These are phyloP conservation scores for Syzygium grande DNA, from an alignment of 345 rosid species.

Conservation along the genomic window DNA sequence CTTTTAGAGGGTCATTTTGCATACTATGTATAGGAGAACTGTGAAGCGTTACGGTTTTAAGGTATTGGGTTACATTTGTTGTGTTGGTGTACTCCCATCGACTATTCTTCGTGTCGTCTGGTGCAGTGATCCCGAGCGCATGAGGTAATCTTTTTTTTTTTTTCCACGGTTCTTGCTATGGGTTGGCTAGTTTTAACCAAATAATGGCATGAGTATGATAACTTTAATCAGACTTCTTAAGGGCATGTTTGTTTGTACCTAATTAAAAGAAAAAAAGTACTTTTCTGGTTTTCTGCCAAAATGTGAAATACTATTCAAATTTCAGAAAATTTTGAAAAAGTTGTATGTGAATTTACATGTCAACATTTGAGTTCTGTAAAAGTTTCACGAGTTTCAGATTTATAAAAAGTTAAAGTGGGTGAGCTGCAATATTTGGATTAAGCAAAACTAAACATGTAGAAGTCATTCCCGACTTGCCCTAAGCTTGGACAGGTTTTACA, in stretches of 20 bases:
- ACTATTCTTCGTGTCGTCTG: not conserved
- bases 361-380: not conserved
- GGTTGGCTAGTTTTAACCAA: not conserved
- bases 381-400: not conserved
- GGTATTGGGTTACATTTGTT: fast-evolving
- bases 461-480: fast-evolving
- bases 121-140: not conserved
- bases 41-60: not conserved
- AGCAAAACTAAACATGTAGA: not conserved
- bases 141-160: not conserved
- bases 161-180: not conserved
- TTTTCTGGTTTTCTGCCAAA: not conserved
- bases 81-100: fast-evolving
- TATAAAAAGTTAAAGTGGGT: not conserved
- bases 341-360: not conserved
- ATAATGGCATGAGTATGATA: not conserved
- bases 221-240: not conserved
- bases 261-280: not conserved
- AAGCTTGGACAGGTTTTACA: not conserved
- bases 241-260: not conserved
- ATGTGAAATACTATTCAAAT: not conserved
- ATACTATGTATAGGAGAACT: fast-evolving
- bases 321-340: not conserved
- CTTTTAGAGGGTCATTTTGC: not conserved
- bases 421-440: not conserved